phyloP scores from a whole-genome alignment of 495 filamentous ascomycete species.

The Hypoxylon cercidicola region DNA sequence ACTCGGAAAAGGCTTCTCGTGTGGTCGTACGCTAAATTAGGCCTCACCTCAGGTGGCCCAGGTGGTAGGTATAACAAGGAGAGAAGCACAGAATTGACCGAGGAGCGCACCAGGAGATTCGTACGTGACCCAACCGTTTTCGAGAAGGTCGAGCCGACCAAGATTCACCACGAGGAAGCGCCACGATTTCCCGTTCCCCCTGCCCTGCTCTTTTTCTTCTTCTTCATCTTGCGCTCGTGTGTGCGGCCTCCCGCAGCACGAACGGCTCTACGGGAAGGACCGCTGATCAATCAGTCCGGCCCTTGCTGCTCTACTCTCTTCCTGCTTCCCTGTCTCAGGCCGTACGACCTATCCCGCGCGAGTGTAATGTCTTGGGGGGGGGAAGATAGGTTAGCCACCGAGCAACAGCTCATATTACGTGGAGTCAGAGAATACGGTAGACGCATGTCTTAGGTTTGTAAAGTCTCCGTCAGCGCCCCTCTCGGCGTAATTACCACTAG shows the following conservation, averaged over 20 bases:
- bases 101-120: slow-evolving; percentile 13
- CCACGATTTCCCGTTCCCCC: background rate
- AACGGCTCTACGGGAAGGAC: slow-evolving; percentile 14
- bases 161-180: background rate
- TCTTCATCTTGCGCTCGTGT: background rate
- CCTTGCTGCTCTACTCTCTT: background rate
- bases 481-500: slow-evolving; percentile 1
- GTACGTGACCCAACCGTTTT: slow-evolving; percentile 11
- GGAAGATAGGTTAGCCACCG: slow-evolving; percentile 7
- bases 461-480: slow-evolving; percentile 31
- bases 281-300: slow-evolving; percentile 2
- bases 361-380: slow-evolving; percentile 4
- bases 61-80: background rate
- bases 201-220: background rate
- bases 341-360: slow-evolving; percentile 23
- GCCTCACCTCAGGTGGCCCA: slow-evolving; percentile 6
- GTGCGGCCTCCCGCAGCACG: slow-evolving; percentile 24
- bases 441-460: slow-evolving; percentile 40
- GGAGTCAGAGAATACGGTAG: slow-evolving; percentile 13
- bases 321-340: slow-evolving; percentile 1
- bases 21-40: slow-evolving; percentile 23
- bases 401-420: slow-evolving; percentile 13
- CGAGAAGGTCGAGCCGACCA: slow-evolving; percentile 20
- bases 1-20: slow-evolving; percentile 1
- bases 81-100: slow-evolving; percentile 13